Evolutionary conservation across 2,329 filamentous ascomycete species (phyloP), one percentile per base, ranked within the genome.

Genomic region (Albophoma yamanashiensis): DNA sequence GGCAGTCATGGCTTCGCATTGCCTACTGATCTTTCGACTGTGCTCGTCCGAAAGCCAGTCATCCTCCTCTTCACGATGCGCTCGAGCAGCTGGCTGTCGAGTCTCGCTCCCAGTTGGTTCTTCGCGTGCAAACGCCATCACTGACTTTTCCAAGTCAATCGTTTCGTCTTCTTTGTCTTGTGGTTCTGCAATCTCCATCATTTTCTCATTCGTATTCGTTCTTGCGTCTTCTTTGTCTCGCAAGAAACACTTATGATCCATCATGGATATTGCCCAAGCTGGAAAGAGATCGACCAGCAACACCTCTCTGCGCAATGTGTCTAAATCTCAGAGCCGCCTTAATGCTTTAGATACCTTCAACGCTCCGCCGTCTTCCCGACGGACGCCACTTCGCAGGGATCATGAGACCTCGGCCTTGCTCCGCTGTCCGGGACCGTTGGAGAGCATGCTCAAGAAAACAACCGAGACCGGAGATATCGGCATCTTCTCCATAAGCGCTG

Each of bases 381-480:
- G 67, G 62, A 74, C 74, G 42, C 76, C 78, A 5, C 71, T 80
- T 39, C 74, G 75, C 60, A 75, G 73, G 64, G 71, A 79, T 61
- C 75, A 76, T 57, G 75, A 79, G 59, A 78, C 78, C 59, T 67
- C 72, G 38, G 68, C 69, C 36, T 70, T 80, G 57, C 73, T 79
- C 17, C 74, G 72, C 55, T 80, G 75, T 1, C 81, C 82, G 0
- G 82, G 79, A 6, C 81, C 81, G 2, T 72, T 86, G n/a, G 79
- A 85, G 64, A 81, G 82, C 68, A 86, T 87, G 84, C 74, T 87
- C 61, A 87, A 82, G 72, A 87, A 81, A 4, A 86, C 82, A 1
- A 87, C 84, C 0, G 85, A 87, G 67, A 85, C 83, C 11, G 84
- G 84, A n/a, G 83, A 87, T 64, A 84, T 85, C 64, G 83, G 83